Evolutionary conservation across 192 early-diverging fungal species (phyloP), one percentile per base, ranked within the genome.

Genomic region (Obelidium mucronatum): DNA sequence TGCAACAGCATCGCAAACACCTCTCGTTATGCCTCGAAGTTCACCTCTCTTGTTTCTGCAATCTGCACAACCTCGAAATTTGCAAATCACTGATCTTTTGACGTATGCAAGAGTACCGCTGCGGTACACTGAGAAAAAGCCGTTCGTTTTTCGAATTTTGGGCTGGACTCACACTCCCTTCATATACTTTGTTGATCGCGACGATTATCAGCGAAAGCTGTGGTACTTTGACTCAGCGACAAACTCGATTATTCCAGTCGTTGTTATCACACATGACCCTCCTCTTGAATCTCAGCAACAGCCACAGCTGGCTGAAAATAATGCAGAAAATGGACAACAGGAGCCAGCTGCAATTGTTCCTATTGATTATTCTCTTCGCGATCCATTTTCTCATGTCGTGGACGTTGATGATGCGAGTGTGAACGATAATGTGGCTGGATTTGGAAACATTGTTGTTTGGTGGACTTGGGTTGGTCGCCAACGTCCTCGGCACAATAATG

Each of bases 111-210:
- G 72, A 17, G 60, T 74, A 17, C 22, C 59, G 15, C n/a, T 74
- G 17, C 60, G 36, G 42, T 24, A 40, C 13, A 62, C 72, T 22
- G 28, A 28, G 11, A 74, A 74, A 33, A 74, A 74, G 31, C 72
- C 72, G 3, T 74, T 74, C 39, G 19, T 74, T 11, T 74, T 74
- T 39, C 72, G 72, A 22, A 60, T 74, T 24, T 40, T 74, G 4
- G 62, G 62, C 56, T 74, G 72, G 72, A 63, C 59, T 19, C 60
- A 74, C n/a, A 62, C 72, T 28, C 72, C 72, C 2, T 74, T 60
- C 37, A 48, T 74, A 13, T 74, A 74, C 34, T 74, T 74, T 74
- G 72, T 74, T 11, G 72, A 74, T 40, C 56, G 72, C 13, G 72
- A 74, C 28, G 39, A 56, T 11, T 74, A 74, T 33, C 72, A 74